phyloP scores from a whole-genome alignment of 2,329 filamentous ascomycete genomes.

The Sporothrix globosa region DNA sequence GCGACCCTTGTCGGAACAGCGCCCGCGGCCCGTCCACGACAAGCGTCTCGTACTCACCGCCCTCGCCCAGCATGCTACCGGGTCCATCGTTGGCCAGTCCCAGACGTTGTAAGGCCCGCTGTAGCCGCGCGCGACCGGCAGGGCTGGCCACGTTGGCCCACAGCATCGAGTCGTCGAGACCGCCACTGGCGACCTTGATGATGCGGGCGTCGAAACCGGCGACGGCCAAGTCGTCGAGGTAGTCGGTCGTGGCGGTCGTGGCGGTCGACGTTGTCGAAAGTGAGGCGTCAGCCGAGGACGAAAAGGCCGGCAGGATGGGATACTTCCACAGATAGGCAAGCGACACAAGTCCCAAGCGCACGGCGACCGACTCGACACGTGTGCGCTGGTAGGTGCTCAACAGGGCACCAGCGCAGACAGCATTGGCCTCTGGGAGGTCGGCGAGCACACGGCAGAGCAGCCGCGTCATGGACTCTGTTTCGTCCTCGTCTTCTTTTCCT shows the following conservation, averaged over 20 bases:
- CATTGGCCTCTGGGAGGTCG: slow-evolving; percentile 78
- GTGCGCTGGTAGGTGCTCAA: slow-evolving; percentile 95
- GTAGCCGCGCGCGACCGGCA: slow-evolving; percentile 52
- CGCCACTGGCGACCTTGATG: slow-evolving; percentile 91
- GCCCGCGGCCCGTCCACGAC: slow-evolving; percentile 75
- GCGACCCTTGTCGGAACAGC: slow-evolving; percentile 65
- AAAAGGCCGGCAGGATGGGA: slow-evolving; percentile 64
- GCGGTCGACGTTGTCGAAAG: background rate
- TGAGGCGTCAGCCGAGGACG: background rate
- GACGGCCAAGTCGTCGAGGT: slow-evolving; percentile 75
- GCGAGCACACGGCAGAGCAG: slow-evolving; percentile 69
- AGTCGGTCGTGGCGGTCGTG: slow-evolving; percentile 20
- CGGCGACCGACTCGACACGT: slow-evolving; percentile 86
- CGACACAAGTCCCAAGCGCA: slow-evolving; percentile 79
- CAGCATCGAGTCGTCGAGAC: slow-evolving; percentile 76
- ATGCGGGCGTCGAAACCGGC: slow-evolving; percentile 84
- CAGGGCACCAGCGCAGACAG: slow-evolving; percentile 88
- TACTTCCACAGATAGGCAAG: slow-evolving; percentile 94
- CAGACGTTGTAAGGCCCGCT: slow-evolving; percentile 66
- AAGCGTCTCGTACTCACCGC: slow-evolving; percentile 94
- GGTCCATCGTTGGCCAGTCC: slow-evolving; percentile 58
- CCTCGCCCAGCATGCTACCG: slow-evolving; percentile 73
- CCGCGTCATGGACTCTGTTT: slow-evolving; percentile 84
- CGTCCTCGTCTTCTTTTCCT: slow-evolving; percentile 55
- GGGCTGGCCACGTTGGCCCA: slow-evolving; percentile 76